Evolutionary conservation across 1,139 yeast species (phyloP).

Genomic region (Arxiozyma heterogenica): DNA sequence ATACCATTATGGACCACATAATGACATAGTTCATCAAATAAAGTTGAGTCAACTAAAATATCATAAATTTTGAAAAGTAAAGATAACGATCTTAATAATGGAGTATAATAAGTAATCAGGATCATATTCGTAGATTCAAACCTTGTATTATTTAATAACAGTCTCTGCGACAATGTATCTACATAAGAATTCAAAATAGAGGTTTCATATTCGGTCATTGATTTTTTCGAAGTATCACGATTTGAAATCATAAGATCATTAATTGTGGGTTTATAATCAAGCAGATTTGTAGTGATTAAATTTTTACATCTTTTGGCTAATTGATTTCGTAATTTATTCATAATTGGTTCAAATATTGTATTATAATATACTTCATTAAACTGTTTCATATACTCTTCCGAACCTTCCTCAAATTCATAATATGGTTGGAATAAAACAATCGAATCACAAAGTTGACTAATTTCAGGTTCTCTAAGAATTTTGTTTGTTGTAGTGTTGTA

Average conservation of each 20-base stretch:
- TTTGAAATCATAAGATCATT: conserved; percentile 56
- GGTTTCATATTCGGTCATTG: conserved; percentile 17
- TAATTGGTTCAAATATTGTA: conserved; percentile 56
- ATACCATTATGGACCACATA: conserved; percentile 76
- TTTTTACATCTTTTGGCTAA: conserved; percentile 70
- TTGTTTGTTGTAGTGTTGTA: conserved; percentile 60
- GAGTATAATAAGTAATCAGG: conserved; percentile 51
- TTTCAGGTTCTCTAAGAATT: conserved; percentile 59
- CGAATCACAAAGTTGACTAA: conserved; percentile 62
- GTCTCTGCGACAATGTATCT: conserved; percentile 11
- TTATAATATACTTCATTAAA: conserved; percentile 40
- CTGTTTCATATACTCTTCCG: conserved; percentile 24
- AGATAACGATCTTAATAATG: conserved; percentile 62
- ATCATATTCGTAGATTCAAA: conserved; percentile 11
- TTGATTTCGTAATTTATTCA: conserved; percentile 71
- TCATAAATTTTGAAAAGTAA: conserved; percentile 73
- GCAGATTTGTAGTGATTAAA: conserved; percentile 58
- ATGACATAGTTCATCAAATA: conserved; percentile 86
- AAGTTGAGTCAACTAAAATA: conserved; percentile 52
- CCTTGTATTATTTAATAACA: conserved; percentile 7
- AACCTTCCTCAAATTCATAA: conserved; percentile 49
- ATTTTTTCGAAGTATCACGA: conserved; percentile 29
- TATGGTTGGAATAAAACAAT: conserved; percentile 62
- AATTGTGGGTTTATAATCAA: conserved; percentile 55
- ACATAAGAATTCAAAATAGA: conserved; percentile 14